Conservation (phyloP, 306 rosid genomes). For the Quercus wislizeni region DNA sequence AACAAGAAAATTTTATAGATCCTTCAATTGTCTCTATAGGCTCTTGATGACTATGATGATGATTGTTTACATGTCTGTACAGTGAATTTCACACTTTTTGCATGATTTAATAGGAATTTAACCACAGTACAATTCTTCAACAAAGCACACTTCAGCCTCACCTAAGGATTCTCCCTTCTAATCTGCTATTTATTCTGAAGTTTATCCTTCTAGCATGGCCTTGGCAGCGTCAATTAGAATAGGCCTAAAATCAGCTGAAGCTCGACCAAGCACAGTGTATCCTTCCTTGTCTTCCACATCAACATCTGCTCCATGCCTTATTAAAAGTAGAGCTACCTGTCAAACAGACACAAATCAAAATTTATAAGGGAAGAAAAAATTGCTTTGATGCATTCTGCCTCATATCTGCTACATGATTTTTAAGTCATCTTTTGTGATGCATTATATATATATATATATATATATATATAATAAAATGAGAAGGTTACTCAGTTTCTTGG, state of each 20-base stretch:
- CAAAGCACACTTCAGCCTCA: slow-evolving; percentile 4
- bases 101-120: background rate
- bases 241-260: slow-evolving; percentile 58
- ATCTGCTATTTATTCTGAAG: background rate
- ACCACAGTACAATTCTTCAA: background rate
- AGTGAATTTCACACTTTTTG: background rate
- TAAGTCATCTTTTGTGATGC: no score
- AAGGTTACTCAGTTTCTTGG: background rate
- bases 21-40: background rate
- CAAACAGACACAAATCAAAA: background rate
- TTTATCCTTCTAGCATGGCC: slow-evolving; percentile 73
- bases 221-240: slow-evolving; percentile 74
- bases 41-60: no score
- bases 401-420: background rate
- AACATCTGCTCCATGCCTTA: slow-evolving; percentile 93
- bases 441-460: no score
- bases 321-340: slow-evolving; percentile 76
- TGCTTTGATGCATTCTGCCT: background rate
- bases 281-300: slow-evolving; percentile 93
- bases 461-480: background rate
- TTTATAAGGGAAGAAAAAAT: background rate
- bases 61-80: background rate
- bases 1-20: background rate
- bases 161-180: background rate
- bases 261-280: slow-evolving; percentile 90